Conservation (phyloP, 176 grass and related monocot genomes). For the Calamus simplicifolius region DNA sequence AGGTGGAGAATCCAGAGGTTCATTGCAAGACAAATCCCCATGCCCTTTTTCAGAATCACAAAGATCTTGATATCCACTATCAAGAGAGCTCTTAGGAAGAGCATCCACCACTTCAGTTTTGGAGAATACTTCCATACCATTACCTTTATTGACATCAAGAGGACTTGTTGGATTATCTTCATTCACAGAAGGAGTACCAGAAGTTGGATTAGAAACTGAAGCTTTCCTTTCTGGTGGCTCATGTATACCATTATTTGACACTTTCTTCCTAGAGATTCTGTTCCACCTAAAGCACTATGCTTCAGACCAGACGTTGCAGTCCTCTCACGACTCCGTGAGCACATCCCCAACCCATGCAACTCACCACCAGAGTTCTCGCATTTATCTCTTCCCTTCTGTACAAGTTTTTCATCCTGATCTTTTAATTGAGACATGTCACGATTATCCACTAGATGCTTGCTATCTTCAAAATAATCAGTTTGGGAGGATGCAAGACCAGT, state of each 20-base stretch:
- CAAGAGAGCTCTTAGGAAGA: not conserved
- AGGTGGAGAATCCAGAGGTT: too few relatives aligned
- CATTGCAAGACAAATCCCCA: not conserved
- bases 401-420: conserved; percentile 28
- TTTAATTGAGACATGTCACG: conserved; percentile 35
- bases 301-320: not conserved
- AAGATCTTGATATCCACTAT: not conserved
- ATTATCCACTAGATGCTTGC: conserved; percentile 30
- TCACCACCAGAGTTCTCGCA: not conserved
- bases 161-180: conserved; percentile 2
- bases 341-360: conserved; percentile 23
- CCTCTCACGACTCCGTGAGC: conserved; percentile 18
- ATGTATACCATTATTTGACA: conserved; percentile 16
- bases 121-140: not conserved
- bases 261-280: conserved; percentile 24
- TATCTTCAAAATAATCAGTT: conserved; percentile 23
- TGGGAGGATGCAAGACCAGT: not conserved
- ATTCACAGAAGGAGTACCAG: conserved; percentile 14
- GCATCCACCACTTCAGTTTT: conserved; percentile 2
- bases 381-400: conserved; percentile 25
- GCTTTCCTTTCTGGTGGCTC: conserved; percentile 28
- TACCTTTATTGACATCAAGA: not conserved
- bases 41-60: conserved; percentile 2
- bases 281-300: conserved; percentile 23
- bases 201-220: conserved; percentile 25